A percentile compares a stretch with the other conserved stretches of the same genome.
Evolutionary conservation across 2,329 filamentous ascomycete species (phyloP).

Genomic region (Penicillium sp.): DNA sequence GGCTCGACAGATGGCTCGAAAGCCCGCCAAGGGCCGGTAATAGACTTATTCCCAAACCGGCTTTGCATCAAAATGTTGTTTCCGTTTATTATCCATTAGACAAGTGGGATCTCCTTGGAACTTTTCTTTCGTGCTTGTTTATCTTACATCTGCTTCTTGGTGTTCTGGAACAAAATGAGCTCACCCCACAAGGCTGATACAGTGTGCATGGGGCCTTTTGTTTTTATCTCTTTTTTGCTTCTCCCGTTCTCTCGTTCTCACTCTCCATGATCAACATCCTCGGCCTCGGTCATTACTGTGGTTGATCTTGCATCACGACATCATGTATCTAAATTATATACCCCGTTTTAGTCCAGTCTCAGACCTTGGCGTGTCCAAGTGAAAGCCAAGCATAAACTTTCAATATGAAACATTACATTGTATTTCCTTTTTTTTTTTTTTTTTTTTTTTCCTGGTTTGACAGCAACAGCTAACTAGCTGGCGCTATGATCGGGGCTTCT

Average conservation of each 20-base stretch:
- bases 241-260: background rate
- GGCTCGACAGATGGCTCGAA: conserved; percentile 28
- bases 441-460: background rate
- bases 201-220: background rate
- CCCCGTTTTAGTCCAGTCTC: conserved; percentile 11
- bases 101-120: background rate
- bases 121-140: background rate
- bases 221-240: background rate
- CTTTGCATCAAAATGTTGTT: conserved; percentile 14
- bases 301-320: conserved; percentile 17
- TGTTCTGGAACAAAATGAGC: conserved; percentile 14
- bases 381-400: background rate
- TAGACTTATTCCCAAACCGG: background rate
- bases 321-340: conserved; percentile 24
- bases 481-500: background rate
- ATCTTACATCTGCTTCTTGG: conserved; percentile 3
- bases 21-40: conserved; percentile 29
- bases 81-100: background rate
- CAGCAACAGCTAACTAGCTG: background rate
- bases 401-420: background rate
- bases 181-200: background rate
- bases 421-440: background rate
- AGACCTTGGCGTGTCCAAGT: conserved; percentile 5
- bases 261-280: background rate
- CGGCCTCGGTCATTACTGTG: background rate